phyloP scores from a whole-genome alignment of 176 grass and related monocot genomes.

The Oryza meyeriana region DNA sequence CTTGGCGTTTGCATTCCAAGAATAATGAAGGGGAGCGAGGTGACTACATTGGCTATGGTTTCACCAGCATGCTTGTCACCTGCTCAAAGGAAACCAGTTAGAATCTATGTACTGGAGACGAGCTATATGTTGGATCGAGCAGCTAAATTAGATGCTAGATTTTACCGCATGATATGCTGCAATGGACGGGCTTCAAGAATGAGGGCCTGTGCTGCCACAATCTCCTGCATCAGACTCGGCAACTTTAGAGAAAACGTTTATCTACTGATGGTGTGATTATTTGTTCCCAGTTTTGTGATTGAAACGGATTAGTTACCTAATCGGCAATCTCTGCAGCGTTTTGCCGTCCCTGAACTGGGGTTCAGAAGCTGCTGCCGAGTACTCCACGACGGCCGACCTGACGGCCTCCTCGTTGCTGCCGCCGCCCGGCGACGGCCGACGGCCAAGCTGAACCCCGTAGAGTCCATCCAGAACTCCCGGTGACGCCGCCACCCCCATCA shows the following conservation, averaged over 20 bases:
- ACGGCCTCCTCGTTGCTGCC: conserved; percentile 11
- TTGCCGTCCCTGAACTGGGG: background rate
- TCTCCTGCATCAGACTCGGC: conserved; percentile 29
- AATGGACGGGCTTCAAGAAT: conserved; percentile 75
- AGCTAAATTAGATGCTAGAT: background rate
- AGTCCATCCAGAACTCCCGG: conserved; percentile 7
- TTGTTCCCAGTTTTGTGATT: background rate
- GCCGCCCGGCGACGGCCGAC: background rate
- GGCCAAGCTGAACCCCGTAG: conserved; percentile 43
- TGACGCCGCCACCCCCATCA: background rate
- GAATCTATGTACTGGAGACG: background rate
- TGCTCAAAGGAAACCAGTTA: conserved; percentile 31
- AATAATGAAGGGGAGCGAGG: conserved; percentile 84
- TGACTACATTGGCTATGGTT: conserved; percentile 76
- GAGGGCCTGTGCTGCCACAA: conserved; percentile 72
- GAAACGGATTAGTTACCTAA: background rate
- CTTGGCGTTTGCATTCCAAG: conserved; percentile 76
- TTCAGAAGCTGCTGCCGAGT: background rate
- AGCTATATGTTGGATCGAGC: background rate
- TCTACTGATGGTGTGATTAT: background rate
- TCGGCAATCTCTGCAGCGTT: background rate
- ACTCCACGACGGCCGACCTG: background rate
- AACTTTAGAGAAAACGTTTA: background rate
- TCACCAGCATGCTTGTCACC: conserved; percentile 78
- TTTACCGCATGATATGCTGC: conserved; percentile 53